phyloP scores from a whole-genome alignment of 2,329 filamentous ascomycete genomes.

The Alternaria burnsii region DNA sequence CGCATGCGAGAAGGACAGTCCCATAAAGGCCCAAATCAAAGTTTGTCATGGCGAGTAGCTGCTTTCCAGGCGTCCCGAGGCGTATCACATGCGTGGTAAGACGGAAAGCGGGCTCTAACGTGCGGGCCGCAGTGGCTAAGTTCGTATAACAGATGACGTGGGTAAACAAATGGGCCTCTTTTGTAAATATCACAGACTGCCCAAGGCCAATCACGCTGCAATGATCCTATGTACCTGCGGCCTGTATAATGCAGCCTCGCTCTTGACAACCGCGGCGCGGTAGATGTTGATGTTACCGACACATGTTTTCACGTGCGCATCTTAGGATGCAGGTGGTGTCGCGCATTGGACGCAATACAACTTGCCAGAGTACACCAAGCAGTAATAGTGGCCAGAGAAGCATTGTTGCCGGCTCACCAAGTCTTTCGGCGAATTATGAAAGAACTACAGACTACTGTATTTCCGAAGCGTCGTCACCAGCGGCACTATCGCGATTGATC shows the following conservation, averaged over 20 bases:
- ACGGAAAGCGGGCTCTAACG: conserved; percentile 7
- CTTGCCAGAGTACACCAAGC: background rate
- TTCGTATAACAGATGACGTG: conserved; percentile 2
- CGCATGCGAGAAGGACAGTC: background rate
- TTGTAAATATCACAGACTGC: background rate
- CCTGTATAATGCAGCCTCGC: background rate
- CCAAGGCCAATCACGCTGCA: background rate
- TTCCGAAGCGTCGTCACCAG: conserved; percentile 29
- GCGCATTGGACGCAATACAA: background rate
- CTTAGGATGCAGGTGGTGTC: background rate
- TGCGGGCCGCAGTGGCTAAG: conserved; percentile 8
- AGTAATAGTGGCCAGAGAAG: background rate
- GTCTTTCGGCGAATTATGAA: background rate
- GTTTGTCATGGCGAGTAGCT: background rate
- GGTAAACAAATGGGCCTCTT: background rate
- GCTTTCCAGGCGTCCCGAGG: background rate
- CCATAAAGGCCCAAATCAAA: background rate
- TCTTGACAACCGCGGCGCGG: background rate
- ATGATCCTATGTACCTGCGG: background rate
- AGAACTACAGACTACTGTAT: background rate
- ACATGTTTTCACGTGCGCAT: background rate
- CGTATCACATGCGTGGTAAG: background rate
- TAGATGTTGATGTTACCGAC: background rate
- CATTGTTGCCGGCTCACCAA: background rate
- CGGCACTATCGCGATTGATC: conserved; percentile 24